Evolutionary conservation across 1,139 yeast genomes (phyloP).

Genomic region (Candida frijolesensis): DNA sequence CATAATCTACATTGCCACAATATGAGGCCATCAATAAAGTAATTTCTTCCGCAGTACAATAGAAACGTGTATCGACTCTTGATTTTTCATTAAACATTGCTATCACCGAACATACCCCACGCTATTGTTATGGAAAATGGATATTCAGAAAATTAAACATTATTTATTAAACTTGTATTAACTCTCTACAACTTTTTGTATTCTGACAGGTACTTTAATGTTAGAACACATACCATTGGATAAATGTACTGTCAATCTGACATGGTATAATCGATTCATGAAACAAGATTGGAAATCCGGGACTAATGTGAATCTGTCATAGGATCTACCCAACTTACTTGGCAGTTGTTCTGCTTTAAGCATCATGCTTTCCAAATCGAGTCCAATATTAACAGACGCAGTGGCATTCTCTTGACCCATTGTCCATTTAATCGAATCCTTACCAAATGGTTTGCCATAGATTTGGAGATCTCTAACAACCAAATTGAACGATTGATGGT

Average conservation of each 20-base stretch:
- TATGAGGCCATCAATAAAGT: too few species aligned
- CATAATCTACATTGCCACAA: too few species aligned
- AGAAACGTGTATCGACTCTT: too few species aligned
- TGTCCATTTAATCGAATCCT: constrained; percentile 10
- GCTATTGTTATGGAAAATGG: too few species aligned
- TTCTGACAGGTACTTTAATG: constrained; percentile 37
- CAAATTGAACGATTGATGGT: constrained; percentile 31
- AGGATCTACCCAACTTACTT: constrained; percentile 9
- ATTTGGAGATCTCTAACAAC: constrained; percentile 19
- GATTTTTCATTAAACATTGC: too few species aligned
- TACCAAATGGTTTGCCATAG: constrained; percentile 9
- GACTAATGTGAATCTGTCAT: constrained; percentile 29
- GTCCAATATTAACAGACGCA: constrained; percentile 12
- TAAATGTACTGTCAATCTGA: constrained; percentile 31
- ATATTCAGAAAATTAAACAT: too few species aligned
- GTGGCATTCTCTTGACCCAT: neutral
- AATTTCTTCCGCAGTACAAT: too few species aligned
- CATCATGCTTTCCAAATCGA: constrained; percentile 13
- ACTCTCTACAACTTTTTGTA: constrained; percentile 14
- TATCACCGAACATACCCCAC: too few species aligned
- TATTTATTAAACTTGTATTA: too few species aligned
- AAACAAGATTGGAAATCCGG: constrained; percentile 46
- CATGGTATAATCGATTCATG: constrained; percentile 38
- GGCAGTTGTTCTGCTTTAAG: constrained; percentile 13
- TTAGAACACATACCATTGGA: constrained; percentile 30